Conservation (phyloP, 257 asterid species). For the Ocimum tenuiflorum region DNA sequence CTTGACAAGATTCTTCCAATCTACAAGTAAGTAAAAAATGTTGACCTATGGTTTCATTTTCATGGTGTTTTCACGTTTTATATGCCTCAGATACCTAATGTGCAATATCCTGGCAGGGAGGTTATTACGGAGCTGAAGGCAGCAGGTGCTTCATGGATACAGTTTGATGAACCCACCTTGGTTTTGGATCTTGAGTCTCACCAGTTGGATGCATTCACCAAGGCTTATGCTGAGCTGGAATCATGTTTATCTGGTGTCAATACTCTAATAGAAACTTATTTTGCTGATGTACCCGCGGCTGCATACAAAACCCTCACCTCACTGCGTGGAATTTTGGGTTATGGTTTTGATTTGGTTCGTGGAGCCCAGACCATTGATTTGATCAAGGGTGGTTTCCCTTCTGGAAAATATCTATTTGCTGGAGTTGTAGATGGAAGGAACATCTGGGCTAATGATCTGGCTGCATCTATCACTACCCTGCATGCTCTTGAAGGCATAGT, state of each 20-base stretch:
- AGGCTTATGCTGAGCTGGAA: slow-evolving; percentile 74
- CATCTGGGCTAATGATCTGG: slow-evolving; percentile 94
- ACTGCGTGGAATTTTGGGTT: slow-evolving; percentile 61
- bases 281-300: slow-evolving; percentile 76
- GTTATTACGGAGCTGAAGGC: slow-evolving; percentile 85
- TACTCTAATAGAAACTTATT: slow-evolving; percentile 71
- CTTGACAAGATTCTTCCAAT: slow-evolving; percentile 86
- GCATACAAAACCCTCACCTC: slow-evolving; percentile 77
- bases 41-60: neutral
- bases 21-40: slow-evolving; percentile 59
- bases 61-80: neutral
- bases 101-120: slow-evolving; percentile 49
- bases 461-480: slow-evolving; percentile 57
- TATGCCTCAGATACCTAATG: neutral
- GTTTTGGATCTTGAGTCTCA: slow-evolving; percentile 84
- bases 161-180: slow-evolving; percentile 91
- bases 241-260: slow-evolving; percentile 63
- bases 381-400: slow-evolving; percentile 75
- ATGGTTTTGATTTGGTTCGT: slow-evolving; percentile 88
- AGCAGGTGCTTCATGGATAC: slow-evolving; percentile 93
- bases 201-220: slow-evolving; percentile 78
- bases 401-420: slow-evolving; percentile 88
- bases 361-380: slow-evolving; percentile 73
- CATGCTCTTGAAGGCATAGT: slow-evolving; percentile 43
- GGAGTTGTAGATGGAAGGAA: slow-evolving; percentile 99